Evolutionary conservation across 176 grass and related monocot species (phyloP).

Genomic region (Paspalum notatum): DNA sequence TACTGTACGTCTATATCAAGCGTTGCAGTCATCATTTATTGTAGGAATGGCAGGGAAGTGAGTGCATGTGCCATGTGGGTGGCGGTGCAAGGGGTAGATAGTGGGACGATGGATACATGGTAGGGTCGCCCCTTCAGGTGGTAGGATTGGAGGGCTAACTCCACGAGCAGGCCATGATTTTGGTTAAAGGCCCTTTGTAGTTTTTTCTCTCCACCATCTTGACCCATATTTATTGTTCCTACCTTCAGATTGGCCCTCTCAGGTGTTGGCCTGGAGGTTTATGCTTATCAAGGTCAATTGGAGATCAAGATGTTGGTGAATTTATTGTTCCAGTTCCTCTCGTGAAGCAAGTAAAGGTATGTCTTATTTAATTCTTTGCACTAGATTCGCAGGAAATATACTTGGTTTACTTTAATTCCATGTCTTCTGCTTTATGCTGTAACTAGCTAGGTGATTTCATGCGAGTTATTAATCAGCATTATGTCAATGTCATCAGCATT

Average conservation of each 20-base stretch:
- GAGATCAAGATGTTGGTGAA: constrained; percentile 95
- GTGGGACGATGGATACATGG: constrained; percentile 39
- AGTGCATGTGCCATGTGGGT: constrained; percentile 8
- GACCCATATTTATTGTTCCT: constrained; percentile 24
- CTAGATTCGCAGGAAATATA: not conserved
- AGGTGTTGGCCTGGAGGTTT: constrained; percentile 99
- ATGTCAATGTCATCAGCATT: constrained; percentile 19
- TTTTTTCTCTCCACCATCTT: constrained; percentile 27
- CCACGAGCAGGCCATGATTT: constrained; percentile 20
- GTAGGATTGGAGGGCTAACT: constrained; percentile 25
- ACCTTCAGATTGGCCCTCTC: constrained; percentile 83
- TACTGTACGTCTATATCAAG: not conserved
- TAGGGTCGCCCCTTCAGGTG: constrained; percentile 40
- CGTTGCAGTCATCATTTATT: constrained; percentile 20
- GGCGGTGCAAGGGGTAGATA: constrained; percentile 35
- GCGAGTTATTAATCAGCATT: constrained; percentile 15
- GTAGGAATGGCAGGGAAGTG: not conserved
- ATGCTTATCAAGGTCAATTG: constrained; percentile 95
- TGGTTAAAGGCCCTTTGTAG: not conserved
- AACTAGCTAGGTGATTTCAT: constrained; percentile 23
- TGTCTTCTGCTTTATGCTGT: not conserved
- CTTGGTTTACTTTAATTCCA: constrained; percentile 22
- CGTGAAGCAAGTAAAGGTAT: constrained; percentile 97
- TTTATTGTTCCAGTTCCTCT: constrained; percentile 95
- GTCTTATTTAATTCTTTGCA: constrained; percentile 8